Conservation (phyloP, 225 moss, liverwort and hornwort genomes). For the Lunularia cruciata region DNA sequence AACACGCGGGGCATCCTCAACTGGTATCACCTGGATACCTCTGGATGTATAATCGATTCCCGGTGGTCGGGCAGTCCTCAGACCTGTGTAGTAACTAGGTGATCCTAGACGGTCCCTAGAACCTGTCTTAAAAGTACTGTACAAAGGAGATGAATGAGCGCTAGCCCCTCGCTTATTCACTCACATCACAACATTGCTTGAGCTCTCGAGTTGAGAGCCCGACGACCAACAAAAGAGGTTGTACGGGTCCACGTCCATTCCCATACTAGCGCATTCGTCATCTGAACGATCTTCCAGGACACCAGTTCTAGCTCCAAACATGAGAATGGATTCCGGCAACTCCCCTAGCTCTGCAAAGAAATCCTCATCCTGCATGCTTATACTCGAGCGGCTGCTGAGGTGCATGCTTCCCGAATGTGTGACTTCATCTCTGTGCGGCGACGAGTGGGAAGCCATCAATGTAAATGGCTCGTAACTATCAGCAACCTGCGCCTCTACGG, state of each 20-base stretch:
- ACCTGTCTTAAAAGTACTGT: no score
- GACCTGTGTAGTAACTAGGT: neutral
- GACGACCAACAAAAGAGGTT: slow-evolving; percentile 54
- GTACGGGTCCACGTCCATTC: slow-evolving; percentile 50
- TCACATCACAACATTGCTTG: slow-evolving; percentile 41
- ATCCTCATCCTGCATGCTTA: slow-evolving; percentile 46
- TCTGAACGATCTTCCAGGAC: slow-evolving; percentile 50
- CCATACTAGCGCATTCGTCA: slow-evolving; percentile 39
- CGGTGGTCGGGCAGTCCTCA: neutral
- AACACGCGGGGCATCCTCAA: neutral
- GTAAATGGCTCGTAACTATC: slow-evolving; percentile 28
- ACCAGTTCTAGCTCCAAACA: slow-evolving; percentile 38
- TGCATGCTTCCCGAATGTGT: slow-evolving; percentile 27
- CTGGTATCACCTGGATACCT: neutral
- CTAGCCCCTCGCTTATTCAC: neutral
- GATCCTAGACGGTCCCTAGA: no score
- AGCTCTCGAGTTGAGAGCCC: slow-evolving; percentile 29
- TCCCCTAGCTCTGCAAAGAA: slow-evolving; percentile 53
- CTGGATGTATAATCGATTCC: neutral
- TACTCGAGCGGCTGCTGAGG: slow-evolving; percentile 31
- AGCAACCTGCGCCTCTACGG: slow-evolving; percentile 32
- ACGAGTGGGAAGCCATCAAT: neutral
- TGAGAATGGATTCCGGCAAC: slow-evolving; percentile 43
- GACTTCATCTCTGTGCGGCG: slow-evolving; percentile 10
- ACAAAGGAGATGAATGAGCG: neutral